phyloP scores from a whole-genome alignment of 176 grass and related monocot genomes.

The Areca catechu region DNA sequence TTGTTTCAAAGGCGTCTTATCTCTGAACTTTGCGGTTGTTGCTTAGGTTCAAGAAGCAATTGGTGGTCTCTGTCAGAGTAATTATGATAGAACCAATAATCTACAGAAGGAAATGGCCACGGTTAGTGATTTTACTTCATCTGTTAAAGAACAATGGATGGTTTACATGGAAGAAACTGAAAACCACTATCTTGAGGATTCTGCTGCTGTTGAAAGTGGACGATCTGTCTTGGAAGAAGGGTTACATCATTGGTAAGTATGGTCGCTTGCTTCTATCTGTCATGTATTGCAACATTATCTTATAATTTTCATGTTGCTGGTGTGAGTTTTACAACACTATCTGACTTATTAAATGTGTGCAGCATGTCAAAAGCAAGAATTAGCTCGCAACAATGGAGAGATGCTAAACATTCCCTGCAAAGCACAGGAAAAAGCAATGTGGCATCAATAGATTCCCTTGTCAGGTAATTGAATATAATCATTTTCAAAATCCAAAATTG shows the following conservation, averaged over 20 bases:
- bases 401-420: constrained; percentile 43
- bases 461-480: constrained; percentile 39
- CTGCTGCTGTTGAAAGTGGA: constrained; percentile 40
- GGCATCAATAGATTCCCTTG: constrained; percentile 27
- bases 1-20: not conserved
- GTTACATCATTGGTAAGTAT: constrained; percentile 38
- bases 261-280: not conserved
- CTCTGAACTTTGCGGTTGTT: not conserved
- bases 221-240: constrained; percentile 32
- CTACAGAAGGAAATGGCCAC: constrained; percentile 52
- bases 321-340: too few species aligned
- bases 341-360: constrained; percentile 14
- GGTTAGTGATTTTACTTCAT: constrained; percentile 40
- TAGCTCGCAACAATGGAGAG: constrained; percentile 50
- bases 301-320: not conserved
- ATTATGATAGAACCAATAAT: constrained; percentile 28
- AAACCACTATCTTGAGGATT: constrained; percentile 37
- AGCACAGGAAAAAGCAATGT: constrained; percentile 31
- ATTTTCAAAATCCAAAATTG: not conserved
- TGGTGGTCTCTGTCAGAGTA: constrained; percentile 28
- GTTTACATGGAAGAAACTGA: constrained; percentile 38
- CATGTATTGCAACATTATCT: not conserved
- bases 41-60: constrained; percentile 53
- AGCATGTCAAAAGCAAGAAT: constrained; percentile 36
- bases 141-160: constrained; percentile 63